phyloP scores from a whole-genome alignment of 1,139 yeast species.

The Dujonia santamariae region DNA sequence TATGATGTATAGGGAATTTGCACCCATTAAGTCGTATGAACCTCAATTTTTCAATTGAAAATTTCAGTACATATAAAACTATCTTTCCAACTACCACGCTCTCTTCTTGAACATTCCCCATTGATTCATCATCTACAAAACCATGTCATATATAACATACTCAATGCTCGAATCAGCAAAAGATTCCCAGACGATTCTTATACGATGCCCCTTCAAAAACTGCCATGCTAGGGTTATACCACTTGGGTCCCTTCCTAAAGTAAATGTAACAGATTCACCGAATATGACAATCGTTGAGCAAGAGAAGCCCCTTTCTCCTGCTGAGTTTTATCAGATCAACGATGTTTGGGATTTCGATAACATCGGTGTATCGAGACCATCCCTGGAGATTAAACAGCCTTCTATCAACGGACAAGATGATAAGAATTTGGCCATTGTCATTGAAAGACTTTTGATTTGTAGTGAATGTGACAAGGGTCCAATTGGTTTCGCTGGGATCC shows the following conservation, averaged over 20 bases:
- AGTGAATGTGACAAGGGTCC: conserved; percentile 79
- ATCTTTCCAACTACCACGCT: too few relatives aligned
- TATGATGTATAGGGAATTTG: too few relatives aligned
- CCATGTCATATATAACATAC: conserved; percentile 2
- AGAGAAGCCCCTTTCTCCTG: conserved; percentile 1
- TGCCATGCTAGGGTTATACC: conserved; percentile 38
- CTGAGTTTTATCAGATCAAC: conserved; percentile 12
- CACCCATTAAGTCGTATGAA: too few relatives aligned
- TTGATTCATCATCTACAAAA: too few relatives aligned
- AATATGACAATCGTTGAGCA: conserved; percentile 23
- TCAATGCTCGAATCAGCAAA: not conserved
- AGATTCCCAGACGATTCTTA: conserved; percentile 1
- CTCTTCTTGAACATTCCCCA: too few relatives aligned
- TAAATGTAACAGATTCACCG: conserved; percentile 26
- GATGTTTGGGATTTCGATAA: conserved; percentile 80
- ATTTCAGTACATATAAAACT: too few relatives aligned
- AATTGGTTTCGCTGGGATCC: conserved; percentile 59
- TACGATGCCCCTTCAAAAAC: conserved; percentile 35
- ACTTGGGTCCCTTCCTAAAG: conserved; percentile 12
- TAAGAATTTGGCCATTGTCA: conserved; percentile 20
- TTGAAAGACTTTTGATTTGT: conserved; percentile 56
- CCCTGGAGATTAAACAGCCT: conserved; percentile 21
- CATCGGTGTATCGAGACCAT: conserved; percentile 63
- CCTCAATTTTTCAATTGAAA: too few relatives aligned
- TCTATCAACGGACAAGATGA: conserved; percentile 16